Evolutionary conservation across 1,284 basidiomycete genomes (phyloP).

Genomic region (Ustilago hordei): DNA sequence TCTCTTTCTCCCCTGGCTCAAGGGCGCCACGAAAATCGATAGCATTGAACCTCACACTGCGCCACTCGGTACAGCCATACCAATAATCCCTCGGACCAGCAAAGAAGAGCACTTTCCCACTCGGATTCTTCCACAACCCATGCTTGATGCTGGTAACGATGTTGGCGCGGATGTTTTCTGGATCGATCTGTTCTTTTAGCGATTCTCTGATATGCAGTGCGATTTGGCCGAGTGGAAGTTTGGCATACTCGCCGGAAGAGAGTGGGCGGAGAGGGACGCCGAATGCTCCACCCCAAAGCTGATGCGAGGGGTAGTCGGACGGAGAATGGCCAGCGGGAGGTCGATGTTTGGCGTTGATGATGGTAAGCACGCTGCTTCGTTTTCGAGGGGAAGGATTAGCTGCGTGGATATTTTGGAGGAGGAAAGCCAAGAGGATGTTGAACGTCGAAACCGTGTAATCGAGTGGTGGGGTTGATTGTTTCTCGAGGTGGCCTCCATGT

Average conservation of each 20-base stretch:
- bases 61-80: slow-evolving; percentile 32
- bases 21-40: slow-evolving; percentile 19
- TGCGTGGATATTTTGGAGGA: slow-evolving; percentile 32
- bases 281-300: slow-evolving; percentile 30
- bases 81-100: slow-evolving; percentile 12
- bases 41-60: slow-evolving; percentile 11
- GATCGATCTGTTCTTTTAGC: slow-evolving; percentile 14
- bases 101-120: slow-evolving; percentile 23
- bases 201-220: slow-evolving; percentile 24
- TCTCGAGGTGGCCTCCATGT: slow-evolving; percentile 3
- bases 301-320: slow-evolving; percentile 22
- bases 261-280: slow-evolving; percentile 14
- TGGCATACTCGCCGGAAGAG: slow-evolving; percentile 9
- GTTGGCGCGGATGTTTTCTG: slow-evolving; percentile 18
- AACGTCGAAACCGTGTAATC: slow-evolving; percentile 22
- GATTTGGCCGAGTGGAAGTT: slow-evolving; percentile 18
- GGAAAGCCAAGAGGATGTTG: slow-evolving; percentile 36
- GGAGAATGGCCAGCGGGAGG: slow-evolving; percentile 14
- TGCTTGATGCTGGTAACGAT: slow-evolving; percentile 11
- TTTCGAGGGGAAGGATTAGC: slow-evolving; percentile 4
- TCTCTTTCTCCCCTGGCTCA: background rate
- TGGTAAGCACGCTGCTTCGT: slow-evolving; percentile 13
- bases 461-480: background rate
- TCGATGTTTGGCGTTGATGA: slow-evolving; percentile 29
- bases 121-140: slow-evolving; percentile 14